A percentile compares a stretch with the other conserved stretches of the same genome.
Conservation (phyloP, 1,139 yeast species). For the Dujonia santamariae region DNA sequence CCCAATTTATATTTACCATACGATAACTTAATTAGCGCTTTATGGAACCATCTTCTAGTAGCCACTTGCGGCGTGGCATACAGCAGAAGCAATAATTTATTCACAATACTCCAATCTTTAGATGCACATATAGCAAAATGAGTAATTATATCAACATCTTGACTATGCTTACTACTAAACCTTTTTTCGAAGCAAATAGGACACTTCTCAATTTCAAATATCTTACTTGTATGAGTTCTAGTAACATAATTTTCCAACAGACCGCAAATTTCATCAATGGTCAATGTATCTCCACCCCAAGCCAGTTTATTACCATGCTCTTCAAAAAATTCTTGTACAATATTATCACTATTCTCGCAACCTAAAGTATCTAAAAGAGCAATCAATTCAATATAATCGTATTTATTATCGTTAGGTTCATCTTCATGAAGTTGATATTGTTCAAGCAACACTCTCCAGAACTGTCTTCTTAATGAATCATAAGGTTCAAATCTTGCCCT, state of each 20-base stretch:
- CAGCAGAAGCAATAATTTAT: constrained; percentile 61
- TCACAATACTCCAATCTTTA: constrained; percentile 70
- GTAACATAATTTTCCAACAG: constrained; percentile 43
- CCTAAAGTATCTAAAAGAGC: constrained; percentile 64
- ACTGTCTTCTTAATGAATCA: constrained; percentile 56
- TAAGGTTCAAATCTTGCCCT: constrained; percentile 71
- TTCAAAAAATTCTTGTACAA: constrained; percentile 44
- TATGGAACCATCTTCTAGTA: constrained; percentile 84
- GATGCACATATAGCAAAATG: constrained; percentile 88
- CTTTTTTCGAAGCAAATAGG: constrained; percentile 73
- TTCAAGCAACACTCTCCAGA: constrained; percentile 65
- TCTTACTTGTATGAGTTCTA: constrained; percentile 17
- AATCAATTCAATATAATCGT: constrained; percentile 55
- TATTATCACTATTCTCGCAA: constrained; percentile 48
- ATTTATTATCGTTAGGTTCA: constrained; percentile 28
- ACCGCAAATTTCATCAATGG: constrained; percentile 55
- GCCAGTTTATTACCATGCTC: constrained; percentile 38
- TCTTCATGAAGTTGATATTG: constrained; percentile 43
- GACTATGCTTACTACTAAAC: constrained; percentile 52
- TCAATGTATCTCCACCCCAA: constrained; percentile 56
- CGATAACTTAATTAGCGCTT: constrained; percentile 75
- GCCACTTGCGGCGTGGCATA: constrained; percentile 84
- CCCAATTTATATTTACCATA: constrained; percentile 89
- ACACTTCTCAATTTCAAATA: constrained; percentile 63
- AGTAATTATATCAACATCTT: constrained; percentile 68